phyloP scores from a whole-genome alignment of 2,329 filamentous ascomycete species.

The Aspergillus transmontanensis region DNA sequence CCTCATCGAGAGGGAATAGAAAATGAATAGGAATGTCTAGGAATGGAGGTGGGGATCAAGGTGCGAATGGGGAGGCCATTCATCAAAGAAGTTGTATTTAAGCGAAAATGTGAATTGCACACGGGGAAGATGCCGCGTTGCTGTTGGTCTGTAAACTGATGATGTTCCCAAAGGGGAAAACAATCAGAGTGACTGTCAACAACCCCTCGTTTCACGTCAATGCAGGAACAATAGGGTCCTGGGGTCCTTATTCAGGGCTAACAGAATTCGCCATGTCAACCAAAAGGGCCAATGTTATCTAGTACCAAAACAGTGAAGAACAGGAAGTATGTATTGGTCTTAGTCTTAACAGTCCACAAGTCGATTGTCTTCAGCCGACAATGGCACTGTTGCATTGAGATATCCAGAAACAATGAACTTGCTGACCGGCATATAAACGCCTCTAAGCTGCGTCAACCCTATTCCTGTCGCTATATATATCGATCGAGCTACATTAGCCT shows the following conservation, averaged over 20 bases:
- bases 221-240: not conserved
- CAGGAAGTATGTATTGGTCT: not conserved
- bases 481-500: not conserved
- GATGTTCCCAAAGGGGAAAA: not conserved
- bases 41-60: not conserved
- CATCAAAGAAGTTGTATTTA: not conserved
- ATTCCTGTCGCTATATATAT: not conserved
- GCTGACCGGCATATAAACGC: not conserved
- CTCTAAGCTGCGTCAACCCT: not conserved
- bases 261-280: not conserved
- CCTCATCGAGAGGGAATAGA: not conserved
- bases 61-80: not conserved
- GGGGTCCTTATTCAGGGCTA: not conserved
- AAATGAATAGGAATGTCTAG: not conserved
- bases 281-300: not conserved
- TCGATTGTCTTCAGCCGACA: not conserved
- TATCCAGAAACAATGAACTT: not conserved
- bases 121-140: not conserved
- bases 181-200: constrained; percentile 2
- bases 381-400: not conserved
- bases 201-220: not conserved
- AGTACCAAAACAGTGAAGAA: not conserved
- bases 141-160: constrained; percentile 2
- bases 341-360: not conserved
- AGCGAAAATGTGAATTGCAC: not conserved